A percentile compares a stretch with the other conserved stretches of the same genome.
phyloP scores from a whole-genome alignment of 352 stramenopile genomes.

The Poterioochromonas sp. region DNA sequence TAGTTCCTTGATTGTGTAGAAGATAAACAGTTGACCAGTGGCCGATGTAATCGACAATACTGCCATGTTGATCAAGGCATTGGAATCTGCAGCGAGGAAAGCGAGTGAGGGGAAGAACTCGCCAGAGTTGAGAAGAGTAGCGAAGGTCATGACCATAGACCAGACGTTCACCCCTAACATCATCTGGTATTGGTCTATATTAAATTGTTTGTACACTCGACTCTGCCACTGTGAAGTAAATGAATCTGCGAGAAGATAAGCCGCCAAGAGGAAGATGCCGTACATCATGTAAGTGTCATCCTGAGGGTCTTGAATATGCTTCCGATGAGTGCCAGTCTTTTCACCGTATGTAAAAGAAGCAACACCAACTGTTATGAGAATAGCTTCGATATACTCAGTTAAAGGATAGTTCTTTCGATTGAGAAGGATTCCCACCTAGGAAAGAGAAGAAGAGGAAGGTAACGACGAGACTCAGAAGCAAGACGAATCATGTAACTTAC shows the following conservation, averaged over 20 bases:
- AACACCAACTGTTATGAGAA: slow-evolving; percentile 38
- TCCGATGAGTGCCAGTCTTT: slow-evolving; percentile 32
- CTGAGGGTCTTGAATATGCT: slow-evolving; percentile 29
- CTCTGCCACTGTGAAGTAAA: slow-evolving; percentile 75
- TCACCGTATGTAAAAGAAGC: neutral
- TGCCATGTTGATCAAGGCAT: slow-evolving; percentile 56
- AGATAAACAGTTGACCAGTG: slow-evolving; percentile 65
- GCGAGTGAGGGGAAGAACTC: slow-evolving; percentile 57
- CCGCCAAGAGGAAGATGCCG: slow-evolving; percentile 56
- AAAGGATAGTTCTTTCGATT: slow-evolving; percentile 59
- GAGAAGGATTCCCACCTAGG: slow-evolving; percentile 58
- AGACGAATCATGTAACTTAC: slow-evolving; percentile 34
- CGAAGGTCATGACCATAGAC: slow-evolving; percentile 59
- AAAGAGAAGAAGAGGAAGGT: neutral
- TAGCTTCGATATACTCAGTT: slow-evolving; percentile 57
- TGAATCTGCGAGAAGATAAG: slow-evolving; percentile 67
- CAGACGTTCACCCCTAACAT: slow-evolving; percentile 67
- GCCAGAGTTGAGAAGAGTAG: slow-evolving; percentile 54
- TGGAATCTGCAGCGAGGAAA: slow-evolving; percentile 57
- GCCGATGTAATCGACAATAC: slow-evolving; percentile 63
- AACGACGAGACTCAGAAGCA: neutral
- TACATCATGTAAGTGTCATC: slow-evolving; percentile 50
- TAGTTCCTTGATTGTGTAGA: slow-evolving; percentile 67
- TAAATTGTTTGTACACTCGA: slow-evolving; percentile 61
- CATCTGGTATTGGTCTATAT: slow-evolving; percentile 68